Percentiles rank a stretch among this genome's conserved stretches.
These are phyloP conservation scores for Thelephora aurantiotincta DNA, from an alignment of 768 basidiomycete genomes.

Conservation along the genomic window DNA sequence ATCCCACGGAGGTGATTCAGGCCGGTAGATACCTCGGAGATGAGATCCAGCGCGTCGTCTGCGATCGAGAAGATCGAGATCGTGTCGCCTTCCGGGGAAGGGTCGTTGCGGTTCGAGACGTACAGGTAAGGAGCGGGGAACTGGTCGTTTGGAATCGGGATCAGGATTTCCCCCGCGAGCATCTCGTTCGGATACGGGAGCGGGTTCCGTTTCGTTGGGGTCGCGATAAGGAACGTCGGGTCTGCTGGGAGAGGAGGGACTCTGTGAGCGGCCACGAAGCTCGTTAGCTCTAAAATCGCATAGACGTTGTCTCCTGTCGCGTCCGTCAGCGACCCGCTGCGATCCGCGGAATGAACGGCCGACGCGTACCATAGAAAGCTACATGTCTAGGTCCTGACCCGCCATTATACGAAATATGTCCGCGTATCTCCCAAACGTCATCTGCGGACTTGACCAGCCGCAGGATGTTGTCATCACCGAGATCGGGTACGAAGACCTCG, in stretches of 20 bases:
- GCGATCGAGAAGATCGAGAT: constrained; percentile 54
- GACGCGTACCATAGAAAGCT: constrained; percentile 40
- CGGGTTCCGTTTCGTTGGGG: constrained; percentile 31
- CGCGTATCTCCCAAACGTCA: constrained; percentile 35
- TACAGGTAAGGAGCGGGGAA: constrained; percentile 52
- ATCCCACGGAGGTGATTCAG: constrained; percentile 60
- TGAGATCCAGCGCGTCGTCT: constrained; percentile 30
- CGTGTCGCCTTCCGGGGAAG: constrained; percentile 52
- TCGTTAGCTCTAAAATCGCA: constrained; percentile 54
- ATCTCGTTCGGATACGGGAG: constrained; percentile 25
- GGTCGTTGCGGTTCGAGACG: constrained; percentile 64
- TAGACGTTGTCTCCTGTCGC: constrained; percentile 45
- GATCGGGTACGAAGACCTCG: constrained; percentile 61
- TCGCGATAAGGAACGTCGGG: constrained; percentile 24
- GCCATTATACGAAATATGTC: constrained; percentile 29
- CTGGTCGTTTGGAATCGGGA: constrained; percentile 35
- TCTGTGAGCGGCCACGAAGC: constrained; percentile 38
- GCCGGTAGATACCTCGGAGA: constrained; percentile 54
- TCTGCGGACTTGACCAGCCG: constrained; percentile 28
- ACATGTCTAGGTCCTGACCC: constrained; percentile 67
- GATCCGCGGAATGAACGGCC: not conserved
- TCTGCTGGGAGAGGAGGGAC: constrained; percentile 28
- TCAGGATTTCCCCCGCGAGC: constrained; percentile 58
- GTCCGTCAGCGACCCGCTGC: not conserved
- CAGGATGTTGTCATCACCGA: constrained; percentile 61